Conservation (phyloP, 2,329 filamentous ascomycete genomes). For the Aspergillus hiratsukae region DNA sequence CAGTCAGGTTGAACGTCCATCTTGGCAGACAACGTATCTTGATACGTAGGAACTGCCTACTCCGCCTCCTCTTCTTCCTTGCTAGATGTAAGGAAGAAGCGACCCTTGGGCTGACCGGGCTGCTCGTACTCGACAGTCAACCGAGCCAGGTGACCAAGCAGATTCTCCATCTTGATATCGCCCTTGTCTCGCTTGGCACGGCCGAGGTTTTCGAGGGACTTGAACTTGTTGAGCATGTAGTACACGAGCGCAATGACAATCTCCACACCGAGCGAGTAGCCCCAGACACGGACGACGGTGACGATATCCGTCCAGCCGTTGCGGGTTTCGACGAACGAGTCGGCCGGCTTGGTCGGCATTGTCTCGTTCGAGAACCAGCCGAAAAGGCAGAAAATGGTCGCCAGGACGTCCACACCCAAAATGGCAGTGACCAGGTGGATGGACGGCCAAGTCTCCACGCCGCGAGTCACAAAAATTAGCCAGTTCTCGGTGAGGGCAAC, state of each 20-base stretch:
- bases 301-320: conserved; percentile 58
- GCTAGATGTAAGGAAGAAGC: conserved; percentile 38
- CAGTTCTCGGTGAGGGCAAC: conserved; percentile 91
- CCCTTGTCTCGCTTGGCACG: conserved; percentile 44
- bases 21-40: too few relatives aligned
- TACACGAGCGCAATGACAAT: conserved; percentile 51
- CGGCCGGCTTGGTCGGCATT: conserved; percentile 27
- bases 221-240: conserved; percentile 43
- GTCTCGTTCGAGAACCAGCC: conserved; percentile 63
- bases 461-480: conserved; percentile 94
- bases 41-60: too few relatives aligned
- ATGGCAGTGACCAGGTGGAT: conserved; percentile 69
- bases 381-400: conserved; percentile 71
- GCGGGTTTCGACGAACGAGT: conserved; percentile 30
- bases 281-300: conserved; percentile 49
- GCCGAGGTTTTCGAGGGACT: conserved; percentile 45
- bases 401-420: conserved; percentile 64
- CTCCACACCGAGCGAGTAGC: conserved; percentile 48
- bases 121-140: conserved; percentile 48
- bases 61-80: conserved; percentile 45
- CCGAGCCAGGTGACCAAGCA: conserved; percentile 46
- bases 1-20: neutral
- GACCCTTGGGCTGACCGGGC: conserved; percentile 41
- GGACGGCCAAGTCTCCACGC: conserved; percentile 67
- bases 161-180: conserved; percentile 49